Evolutionary conservation across 2,329 filamentous ascomycete species (phyloP).

Genomic region (Paraphoma chrysanthemicola): DNA sequence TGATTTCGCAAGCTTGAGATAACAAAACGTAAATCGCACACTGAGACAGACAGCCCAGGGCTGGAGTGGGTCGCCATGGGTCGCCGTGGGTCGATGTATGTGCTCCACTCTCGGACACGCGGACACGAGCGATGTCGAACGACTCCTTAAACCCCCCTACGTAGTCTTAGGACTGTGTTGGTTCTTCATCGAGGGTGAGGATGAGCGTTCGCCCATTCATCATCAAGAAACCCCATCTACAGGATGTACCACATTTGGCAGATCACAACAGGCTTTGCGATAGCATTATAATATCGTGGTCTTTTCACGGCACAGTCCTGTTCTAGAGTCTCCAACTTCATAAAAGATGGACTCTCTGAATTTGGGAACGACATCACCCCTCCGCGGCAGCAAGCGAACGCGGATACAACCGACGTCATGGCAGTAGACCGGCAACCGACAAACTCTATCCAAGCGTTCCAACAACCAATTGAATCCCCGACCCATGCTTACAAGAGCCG

Average conservation of each 20-base stretch:
- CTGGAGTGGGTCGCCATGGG: not conserved
- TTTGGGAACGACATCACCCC: no score
- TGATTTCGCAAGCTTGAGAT: not conserved
- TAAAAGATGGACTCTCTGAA: no score
- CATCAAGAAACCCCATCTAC: no score
- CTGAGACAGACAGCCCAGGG: not conserved
- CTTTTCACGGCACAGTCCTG: no score
- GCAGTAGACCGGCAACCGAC: no score
- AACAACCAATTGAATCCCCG: no score
- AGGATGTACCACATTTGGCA: not conserved
- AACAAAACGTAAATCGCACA: not conserved
- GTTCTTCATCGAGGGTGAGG: not conserved
- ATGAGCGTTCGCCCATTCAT: no score
- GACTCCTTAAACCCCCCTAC: not conserved
- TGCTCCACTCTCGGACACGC: conserved; percentile 4
- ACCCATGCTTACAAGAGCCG: not conserved
- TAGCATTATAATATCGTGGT: no score
- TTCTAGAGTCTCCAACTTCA: no score
- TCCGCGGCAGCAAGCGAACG: conserved; percentile 11
- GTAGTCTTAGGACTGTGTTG: no score
- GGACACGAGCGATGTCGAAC: not conserved
- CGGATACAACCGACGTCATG: not conserved
- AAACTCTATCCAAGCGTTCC: no score
- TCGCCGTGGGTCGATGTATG: not conserved
- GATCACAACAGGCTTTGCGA: not conserved